A percentile compares a stretch with the other conserved stretches of the same genome.
Conservation (phyloP, 345 rosid genomes). For the Aquilaria malaccensis region DNA sequence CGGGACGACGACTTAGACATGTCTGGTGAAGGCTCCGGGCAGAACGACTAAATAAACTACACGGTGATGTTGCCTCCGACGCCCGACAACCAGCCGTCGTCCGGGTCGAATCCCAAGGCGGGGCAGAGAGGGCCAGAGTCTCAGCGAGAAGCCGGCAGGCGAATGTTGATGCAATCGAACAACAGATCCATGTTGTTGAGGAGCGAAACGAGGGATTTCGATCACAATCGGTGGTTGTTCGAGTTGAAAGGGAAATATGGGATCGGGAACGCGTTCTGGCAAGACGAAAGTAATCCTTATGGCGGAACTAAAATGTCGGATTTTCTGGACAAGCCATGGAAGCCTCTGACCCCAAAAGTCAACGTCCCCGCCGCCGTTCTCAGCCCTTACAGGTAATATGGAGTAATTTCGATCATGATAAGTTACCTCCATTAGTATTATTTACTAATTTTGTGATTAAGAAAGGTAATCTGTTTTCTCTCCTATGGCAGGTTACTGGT, state of each 20-base stretch:
- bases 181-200: conserved; percentile 80
- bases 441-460: neutral
- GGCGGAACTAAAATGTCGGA: conserved; percentile 50
- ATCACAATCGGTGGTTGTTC: conserved; percentile 91
- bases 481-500: conserved; percentile 46
- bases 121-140: conserved; percentile 16
- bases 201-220: conserved; percentile 88
- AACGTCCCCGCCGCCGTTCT: conserved; percentile 52
- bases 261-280: conserved; percentile 86
- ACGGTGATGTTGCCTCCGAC: conserved; percentile 94
- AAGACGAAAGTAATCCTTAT: conserved; percentile 36
- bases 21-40: conserved; percentile 58
- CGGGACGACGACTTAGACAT: conserved; percentile 71
- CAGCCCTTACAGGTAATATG: conserved; percentile 68
- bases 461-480: neutral
- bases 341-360: conserved; percentile 80
- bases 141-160: conserved; percentile 44
- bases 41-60: conserved; percentile 76
- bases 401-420: neutral
- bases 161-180: conserved; percentile 64
- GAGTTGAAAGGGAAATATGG: conserved; percentile 70
- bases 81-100: conserved; percentile 78
- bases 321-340: conserved; percentile 97
- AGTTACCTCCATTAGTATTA: neutral
- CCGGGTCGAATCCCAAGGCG: conserved; percentile 29